Evolutionary conservation across 1,284 basidiomycete species (phyloP).

Genomic region (Sporisorium reilianum): DNA sequence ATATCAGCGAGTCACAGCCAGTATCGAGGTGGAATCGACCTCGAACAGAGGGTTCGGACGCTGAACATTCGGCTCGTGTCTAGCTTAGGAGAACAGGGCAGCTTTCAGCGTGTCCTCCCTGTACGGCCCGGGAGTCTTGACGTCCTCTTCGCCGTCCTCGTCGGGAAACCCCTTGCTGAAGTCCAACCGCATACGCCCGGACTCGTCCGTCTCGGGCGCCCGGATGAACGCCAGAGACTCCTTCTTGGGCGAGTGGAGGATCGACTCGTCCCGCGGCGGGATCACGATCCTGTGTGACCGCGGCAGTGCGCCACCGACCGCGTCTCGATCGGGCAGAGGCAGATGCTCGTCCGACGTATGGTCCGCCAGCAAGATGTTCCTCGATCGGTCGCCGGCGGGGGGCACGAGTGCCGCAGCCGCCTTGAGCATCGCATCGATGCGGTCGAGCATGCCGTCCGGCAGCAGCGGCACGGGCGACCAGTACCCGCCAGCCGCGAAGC

Average conservation of each 20-base stretch:
- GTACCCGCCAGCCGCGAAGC: slow-evolving; percentile 53
- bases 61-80: not conserved
- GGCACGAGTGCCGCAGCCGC: slow-evolving; percentile 30
- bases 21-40: not conserved
- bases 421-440: slow-evolving; percentile 38
- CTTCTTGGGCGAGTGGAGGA: slow-evolving; percentile 18
- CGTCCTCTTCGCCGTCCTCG: slow-evolving; percentile 12
- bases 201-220: slow-evolving; percentile 11
- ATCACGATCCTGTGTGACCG: slow-evolving; percentile 31
- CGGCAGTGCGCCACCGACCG: not conserved
- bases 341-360: slow-evolving; percentile 27
- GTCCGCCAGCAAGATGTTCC: slow-evolving; percentile 32
- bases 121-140: slow-evolving; percentile 35
- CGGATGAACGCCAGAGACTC: not conserved
- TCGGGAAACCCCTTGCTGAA: not conserved
- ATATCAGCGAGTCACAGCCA: not conserved
- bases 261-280: slow-evolving; percentile 32
- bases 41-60: not conserved
- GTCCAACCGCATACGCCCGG: slow-evolving; percentile 11
- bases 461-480: slow-evolving; percentile 61
- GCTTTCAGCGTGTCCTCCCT: slow-evolving; percentile 33
- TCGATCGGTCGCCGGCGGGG: not conserved
- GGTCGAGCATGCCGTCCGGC: slow-evolving; percentile 52
- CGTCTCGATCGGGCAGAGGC: not conserved
- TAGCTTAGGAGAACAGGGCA: slow-evolving; percentile 11